A percentile compares a stretch with the other conserved stretches of the same genome.
Conservation (phyloP, 179 eudicot species). For the Patellifolia procumbens region DNA sequence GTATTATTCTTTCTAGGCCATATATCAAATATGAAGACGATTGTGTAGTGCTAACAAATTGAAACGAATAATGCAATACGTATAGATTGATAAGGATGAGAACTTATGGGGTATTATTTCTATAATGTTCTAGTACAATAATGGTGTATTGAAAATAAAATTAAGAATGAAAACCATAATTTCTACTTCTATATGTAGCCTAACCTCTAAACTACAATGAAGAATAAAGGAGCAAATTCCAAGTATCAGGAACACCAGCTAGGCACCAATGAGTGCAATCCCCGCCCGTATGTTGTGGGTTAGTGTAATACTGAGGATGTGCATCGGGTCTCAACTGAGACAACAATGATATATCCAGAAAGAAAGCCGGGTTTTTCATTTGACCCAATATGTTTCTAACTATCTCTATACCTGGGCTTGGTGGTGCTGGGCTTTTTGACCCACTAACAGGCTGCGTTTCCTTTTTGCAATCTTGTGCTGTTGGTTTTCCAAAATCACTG, state of each 20-base stretch:
- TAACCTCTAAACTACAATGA: background rate
- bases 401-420: conserved; percentile 27
- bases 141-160: too few relatives aligned
- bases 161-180: too few relatives aligned
- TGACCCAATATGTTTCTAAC: conserved; percentile 27
- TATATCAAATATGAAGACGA: too few relatives aligned
- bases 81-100: too few relatives aligned
- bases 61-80: too few relatives aligned
- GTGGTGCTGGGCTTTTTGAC: conserved; percentile 22
- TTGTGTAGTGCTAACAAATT: too few relatives aligned
- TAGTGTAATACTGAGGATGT: conserved; percentile 28
- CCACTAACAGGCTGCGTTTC: conserved; percentile 18
- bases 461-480: conserved; percentile 14
- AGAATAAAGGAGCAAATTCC: conserved; percentile 38
- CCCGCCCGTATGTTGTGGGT: background rate
- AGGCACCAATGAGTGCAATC: conserved; percentile 52
- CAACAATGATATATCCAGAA: conserved; percentile 35
- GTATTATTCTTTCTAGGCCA: too few relatives aligned
- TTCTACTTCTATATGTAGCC: too few relatives aligned
- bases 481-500: conserved; percentile 27
- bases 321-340: conserved; percentile 44
- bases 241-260: conserved; percentile 41
- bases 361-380: conserved; percentile 32
- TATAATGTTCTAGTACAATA: too few relatives aligned
- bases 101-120: too few relatives aligned